Base-by-base conservation (phyloP, 106 monocot genomes). In the Posidonia australis region DNA sequence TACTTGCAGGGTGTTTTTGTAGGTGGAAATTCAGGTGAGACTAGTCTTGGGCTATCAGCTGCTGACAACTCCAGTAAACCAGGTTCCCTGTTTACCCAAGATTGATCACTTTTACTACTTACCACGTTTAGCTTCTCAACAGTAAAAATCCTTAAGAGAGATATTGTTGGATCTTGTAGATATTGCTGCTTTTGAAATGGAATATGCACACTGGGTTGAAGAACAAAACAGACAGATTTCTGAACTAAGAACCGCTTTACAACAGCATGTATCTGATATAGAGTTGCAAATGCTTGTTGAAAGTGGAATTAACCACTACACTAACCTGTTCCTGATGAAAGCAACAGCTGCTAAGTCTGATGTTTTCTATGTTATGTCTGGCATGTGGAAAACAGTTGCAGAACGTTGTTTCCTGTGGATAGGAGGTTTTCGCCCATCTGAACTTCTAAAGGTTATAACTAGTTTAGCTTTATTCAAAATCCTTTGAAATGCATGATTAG, bases 331-430 rank as follows among this genome's bases (percentile, higher is more conserved):
- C 70, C 69, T 58, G 1, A 89, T 93, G 51, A 93, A 93, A 67
- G 67, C 79, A 27, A 73, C 77, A 20, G 93, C 76, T 63, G 79
- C 93, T 12, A 83, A 86, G 23, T 72, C 85, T 59, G 93, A 93
- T 74, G 89, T 93, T n/a, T 93, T 93, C 77, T 89, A 86, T 66
- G 44, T 93, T 12, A 89, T 89, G 72, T 93, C 93, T 44, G 93
- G 93, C 61, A 82, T 89, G 79, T 93, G 93, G 89, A 85, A 64
- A 64, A 81, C 89, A 36, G 24, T 75, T 46, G 70, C 79, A 0
- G 93, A 93, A 59, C 65, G 93, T n/a, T 89, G 89, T 64, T 93
- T 93, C 54, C 77, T 83, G 13, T 93, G 93, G 93, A 89, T 93
- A 68, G 93, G 93, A 43, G 93, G 93, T 57, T 93, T 89, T 67